A percentile compares a stretch with the other conserved stretches of the same genome.
Evolutionary conservation across 169 alveolate genomes (phyloP).

Genomic region (Plasmodium blacklocki): DNA sequence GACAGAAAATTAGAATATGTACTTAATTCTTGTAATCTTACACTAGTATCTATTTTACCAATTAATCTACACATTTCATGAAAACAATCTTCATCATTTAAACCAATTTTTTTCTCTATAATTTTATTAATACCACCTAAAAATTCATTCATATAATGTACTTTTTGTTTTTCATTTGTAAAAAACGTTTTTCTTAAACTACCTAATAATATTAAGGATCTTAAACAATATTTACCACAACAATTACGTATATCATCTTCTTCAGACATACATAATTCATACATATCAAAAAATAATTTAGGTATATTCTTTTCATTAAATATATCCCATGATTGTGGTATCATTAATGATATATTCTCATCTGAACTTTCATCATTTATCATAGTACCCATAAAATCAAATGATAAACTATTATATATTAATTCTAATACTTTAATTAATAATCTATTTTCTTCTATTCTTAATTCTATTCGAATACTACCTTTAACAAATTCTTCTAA

Average conservation of each 20-base stretch:
- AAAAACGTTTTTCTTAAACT: constrained; percentile 93
- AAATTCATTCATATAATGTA: constrained; percentile 87
- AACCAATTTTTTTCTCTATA: constrained; percentile 90
- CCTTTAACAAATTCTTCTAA: constrained; percentile 77
- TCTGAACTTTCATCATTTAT: constrained; percentile 95
- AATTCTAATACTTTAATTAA: constrained; percentile 92
- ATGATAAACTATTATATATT: constrained; percentile 91
- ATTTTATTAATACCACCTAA: constrained; percentile 92
- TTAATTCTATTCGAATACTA: constrained; percentile 63
- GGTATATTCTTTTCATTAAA: constrained; percentile 91
- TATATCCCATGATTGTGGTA: constrained; percentile 93
- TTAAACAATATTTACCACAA: constrained; percentile 90
- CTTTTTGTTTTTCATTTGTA: constrained; percentile 89
- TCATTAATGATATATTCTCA: constrained; percentile 94
- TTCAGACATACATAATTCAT: constrained; percentile 79
- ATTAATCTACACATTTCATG: constrained; percentile 93
- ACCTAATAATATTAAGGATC: constrained; percentile 90
- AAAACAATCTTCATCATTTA: constrained; percentile 91
- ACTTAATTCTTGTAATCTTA: constrained; percentile 88
- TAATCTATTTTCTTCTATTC: constrained; percentile 69
- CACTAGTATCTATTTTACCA: constrained; percentile 93
- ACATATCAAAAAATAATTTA: constrained; percentile 87
- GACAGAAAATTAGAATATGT: constrained; percentile 87
- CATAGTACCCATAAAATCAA: constrained; percentile 95
- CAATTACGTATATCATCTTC: constrained; percentile 76